phyloP scores from a whole-genome alignment of 768 basidiomycete species.

The Leccinum uliginosum region DNA sequence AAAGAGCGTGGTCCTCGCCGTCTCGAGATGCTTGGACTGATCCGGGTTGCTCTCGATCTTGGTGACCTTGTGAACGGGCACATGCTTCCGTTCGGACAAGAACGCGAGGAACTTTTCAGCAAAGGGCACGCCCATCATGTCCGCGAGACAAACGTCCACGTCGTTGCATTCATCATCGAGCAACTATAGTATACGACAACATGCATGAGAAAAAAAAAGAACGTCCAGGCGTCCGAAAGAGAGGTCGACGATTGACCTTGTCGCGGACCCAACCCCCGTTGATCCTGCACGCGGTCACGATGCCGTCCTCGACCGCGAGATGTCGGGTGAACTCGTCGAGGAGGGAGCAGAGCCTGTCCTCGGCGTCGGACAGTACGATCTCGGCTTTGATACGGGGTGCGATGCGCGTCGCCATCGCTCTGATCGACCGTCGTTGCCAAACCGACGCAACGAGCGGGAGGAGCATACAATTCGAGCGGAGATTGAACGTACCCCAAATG shows the following conservation, averaged over 20 bases:
- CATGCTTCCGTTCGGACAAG: slow-evolving; percentile 27
- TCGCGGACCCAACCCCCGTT: slow-evolving; percentile 99
- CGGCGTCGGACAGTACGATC: slow-evolving; percentile 61
- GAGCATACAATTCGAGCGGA: slow-evolving; percentile 23
- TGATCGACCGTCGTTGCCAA: slow-evolving; percentile 2
- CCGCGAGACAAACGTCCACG: slow-evolving; percentile 85
- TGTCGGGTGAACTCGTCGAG: slow-evolving; percentile 72
- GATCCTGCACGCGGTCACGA: slow-evolving; percentile 73
- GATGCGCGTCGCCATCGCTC: slow-evolving; percentile 32
- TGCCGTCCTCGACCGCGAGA: slow-evolving; percentile 47
- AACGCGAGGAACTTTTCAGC: slow-evolving; percentile 73
- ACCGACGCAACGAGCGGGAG: slow-evolving; percentile 7
- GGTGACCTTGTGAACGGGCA: slow-evolving; percentile 50
- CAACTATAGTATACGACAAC: slow-evolving; percentile 51
- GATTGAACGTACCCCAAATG: slow-evolving; percentile 19
- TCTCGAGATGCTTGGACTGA: slow-evolving; percentile 97
- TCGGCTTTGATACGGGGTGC: slow-evolving; percentile 28
- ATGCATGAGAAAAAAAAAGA: slow-evolving; percentile 10
- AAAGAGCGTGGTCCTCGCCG: slow-evolving; percentile 78
- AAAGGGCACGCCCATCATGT: slow-evolving; percentile 89
- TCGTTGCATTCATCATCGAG: slow-evolving; percentile 81
- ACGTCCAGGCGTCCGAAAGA: background rate
- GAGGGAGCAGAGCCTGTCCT: slow-evolving; percentile 68
- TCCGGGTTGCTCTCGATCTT: slow-evolving; percentile 93
- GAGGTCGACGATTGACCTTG: slow-evolving; percentile 58